Base-by-base conservation (phyloP, 2,329 filamentous ascomycete species). In the Aspergillus proliferans region DNA sequence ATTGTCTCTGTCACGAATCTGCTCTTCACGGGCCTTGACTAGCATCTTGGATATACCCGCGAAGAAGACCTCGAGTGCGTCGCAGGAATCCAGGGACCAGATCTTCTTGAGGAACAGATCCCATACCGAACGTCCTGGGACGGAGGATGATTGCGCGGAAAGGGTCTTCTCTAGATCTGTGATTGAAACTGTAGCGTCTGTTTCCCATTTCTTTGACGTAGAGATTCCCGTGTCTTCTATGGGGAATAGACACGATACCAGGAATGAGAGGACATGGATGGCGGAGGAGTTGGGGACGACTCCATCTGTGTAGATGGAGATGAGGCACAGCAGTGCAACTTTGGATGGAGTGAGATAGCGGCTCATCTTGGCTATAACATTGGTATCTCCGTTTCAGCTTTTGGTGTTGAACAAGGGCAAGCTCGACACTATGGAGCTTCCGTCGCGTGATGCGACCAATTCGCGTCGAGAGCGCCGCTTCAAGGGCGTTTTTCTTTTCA, bases 261-360 rank as follows among this genome's bases (percentile, higher is more conserved):
- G 77, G 71, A 94, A 93, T 39, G 86, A 87, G 18, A 95, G 78
- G 28, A 95, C 76, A 12, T 86, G 79, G 40, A 92, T 79, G 21
- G 85, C 83, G n/a, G 86, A 83, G 45, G 80, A 76, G 52, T 80
- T 83, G 2, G 86, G 85, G 14, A 91, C 78, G 2, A 78, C 74
- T 19, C 83, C 83, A 55, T 87, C 83, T 34, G 82, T 82, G 69
- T 98, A 97, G 47, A 96, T 77, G 59, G 89, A 82, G 46, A 93
- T 80, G 47, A 98, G 80, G 47, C 83, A 82, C 48, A 97, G 79
- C 21, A 96, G 78, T 62, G 86, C 85, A 57, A 97, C 81, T 66
- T 93, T 95, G 58, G 88, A 85, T 10, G 92, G 88, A n/a, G 88
- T 95, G 42, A 97, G 78, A 68, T 86, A 95, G 49, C 87, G 86